Percentiles rank a stretch among this genome's conserved stretches.
Evolutionary conservation across 371 early-diverging fungal genomes (phyloP).

Genomic region (Mortierella sp.): DNA sequence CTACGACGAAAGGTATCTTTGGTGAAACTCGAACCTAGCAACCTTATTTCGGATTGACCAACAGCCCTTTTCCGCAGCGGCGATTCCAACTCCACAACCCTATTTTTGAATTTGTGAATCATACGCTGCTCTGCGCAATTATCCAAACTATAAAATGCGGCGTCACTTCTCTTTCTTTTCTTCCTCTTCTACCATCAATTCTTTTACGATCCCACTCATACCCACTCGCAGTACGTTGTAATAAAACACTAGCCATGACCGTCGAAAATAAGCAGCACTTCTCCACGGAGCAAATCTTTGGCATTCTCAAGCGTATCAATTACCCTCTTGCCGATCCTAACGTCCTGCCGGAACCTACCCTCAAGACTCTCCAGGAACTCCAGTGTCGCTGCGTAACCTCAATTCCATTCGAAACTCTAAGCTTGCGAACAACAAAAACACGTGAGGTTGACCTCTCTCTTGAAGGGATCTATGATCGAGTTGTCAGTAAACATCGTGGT

Average conservation of each 20-base stretch:
- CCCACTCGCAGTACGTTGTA: no score
- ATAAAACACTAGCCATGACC: not conserved
- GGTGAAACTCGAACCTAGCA: no score
- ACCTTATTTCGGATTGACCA: no score
- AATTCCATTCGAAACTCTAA: conserved; percentile 37
- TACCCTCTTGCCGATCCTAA: conserved; percentile 32
- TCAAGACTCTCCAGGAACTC: conserved; percentile 27
- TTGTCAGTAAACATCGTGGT: conserved; percentile 30
- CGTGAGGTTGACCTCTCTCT: conserved; percentile 28
- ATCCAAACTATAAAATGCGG: no score
- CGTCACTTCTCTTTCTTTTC: no score
- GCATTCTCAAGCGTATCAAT: conserved; percentile 20
- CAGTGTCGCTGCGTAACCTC: conserved; percentile 26
- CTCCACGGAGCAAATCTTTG: conserved; percentile 27
- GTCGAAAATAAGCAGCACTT: conserved; percentile 4
- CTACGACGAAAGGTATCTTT: no score
- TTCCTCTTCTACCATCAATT: no score
- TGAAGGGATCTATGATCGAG: conserved; percentile 30
- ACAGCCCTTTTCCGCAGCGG: no score
- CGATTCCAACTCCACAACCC: no score
- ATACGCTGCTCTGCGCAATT: no score
- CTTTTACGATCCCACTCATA: no score
- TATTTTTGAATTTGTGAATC: no score
- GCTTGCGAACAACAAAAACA: conserved; percentile 21
- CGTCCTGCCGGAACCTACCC: conserved; percentile 26